A percentile compares a stretch with the other conserved stretches of the same genome.
These are phyloP conservation scores for Mycena amicta DNA, from an alignment of 768 basidiomycete species.

Conservation along the genomic window DNA sequence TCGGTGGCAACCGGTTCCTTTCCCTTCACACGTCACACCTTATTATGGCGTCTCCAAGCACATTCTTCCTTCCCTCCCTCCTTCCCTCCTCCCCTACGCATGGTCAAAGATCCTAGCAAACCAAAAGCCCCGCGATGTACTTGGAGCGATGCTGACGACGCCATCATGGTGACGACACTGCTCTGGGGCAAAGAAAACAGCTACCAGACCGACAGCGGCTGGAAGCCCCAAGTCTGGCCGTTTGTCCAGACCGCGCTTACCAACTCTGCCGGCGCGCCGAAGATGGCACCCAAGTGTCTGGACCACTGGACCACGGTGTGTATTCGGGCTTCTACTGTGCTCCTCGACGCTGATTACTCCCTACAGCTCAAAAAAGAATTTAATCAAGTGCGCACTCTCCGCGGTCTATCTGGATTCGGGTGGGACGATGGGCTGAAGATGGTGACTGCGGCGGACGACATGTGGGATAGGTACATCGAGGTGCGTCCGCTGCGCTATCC, in stretches of 20 bases:
- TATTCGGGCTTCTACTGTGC: not conserved
- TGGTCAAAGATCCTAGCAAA: not conserved
- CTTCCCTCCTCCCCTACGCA: not conserved
- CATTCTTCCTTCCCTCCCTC: not conserved
- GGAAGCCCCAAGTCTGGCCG: constrained; percentile 6
- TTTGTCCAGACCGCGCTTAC: not conserved
- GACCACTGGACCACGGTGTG: constrained; percentile 4
- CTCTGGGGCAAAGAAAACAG: not conserved
- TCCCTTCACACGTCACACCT: too few species aligned
- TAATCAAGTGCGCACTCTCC: constrained; percentile 16
- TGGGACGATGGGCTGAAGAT: constrained; percentile 29
- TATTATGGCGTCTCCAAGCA: too few species aligned
- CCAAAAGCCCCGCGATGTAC: not conserved
- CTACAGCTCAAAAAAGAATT: constrained; percentile 23
- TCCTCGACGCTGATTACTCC: too few species aligned
- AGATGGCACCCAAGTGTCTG: not conserved
- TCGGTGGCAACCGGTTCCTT: not conserved
- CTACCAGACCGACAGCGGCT: constrained; percentile 8
- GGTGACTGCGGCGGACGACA: constrained; percentile 32
- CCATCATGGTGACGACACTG: not conserved
- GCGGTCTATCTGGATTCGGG: constrained; percentile 28
- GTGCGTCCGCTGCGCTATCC: not conserved
- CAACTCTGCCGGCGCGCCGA: not conserved
- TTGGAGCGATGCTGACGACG: constrained; percentile 6
- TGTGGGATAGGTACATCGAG: constrained; percentile 22